Percentiles rank a stretch among this genome's conserved stretches.
phyloP scores from a whole-genome alignment of 75 land plant species.

The Chamaecyparis obtusa region DNA sequence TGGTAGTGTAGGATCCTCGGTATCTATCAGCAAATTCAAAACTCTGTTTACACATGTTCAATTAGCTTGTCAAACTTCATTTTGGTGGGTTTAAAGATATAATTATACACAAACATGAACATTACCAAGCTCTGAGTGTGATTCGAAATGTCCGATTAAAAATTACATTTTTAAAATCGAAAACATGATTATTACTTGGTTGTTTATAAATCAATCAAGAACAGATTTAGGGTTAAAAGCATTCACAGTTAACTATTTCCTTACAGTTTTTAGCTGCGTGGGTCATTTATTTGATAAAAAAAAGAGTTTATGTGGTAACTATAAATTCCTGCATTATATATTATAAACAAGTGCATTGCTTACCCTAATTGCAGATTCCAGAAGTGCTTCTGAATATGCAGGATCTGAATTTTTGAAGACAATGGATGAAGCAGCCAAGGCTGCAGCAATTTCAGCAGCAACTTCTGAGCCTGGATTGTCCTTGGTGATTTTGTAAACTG shows the following conservation, averaged over 20 bases:
- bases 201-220: too few species aligned
- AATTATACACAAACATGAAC: too few species aligned
- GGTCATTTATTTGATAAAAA: too few species aligned
- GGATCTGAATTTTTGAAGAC: background rate
- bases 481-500: slow-evolving; percentile 18
- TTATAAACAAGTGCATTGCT: background rate
- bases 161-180: too few species aligned
- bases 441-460: slow-evolving; percentile 80
- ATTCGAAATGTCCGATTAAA: too few species aligned
- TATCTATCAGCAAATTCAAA: slow-evolving; percentile 34
- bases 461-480: slow-evolving; percentile 63
- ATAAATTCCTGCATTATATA: too few species aligned
- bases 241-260: background rate
- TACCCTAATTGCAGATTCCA: background rate
- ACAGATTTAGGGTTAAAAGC: too few species aligned
- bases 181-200: too few species aligned
- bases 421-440: slow-evolving; percentile 70
- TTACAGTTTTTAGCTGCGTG: too few species aligned
- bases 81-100: too few species aligned
- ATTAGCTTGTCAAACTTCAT: slow-evolving; percentile 30
- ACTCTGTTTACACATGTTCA: slow-evolving; percentile 1
- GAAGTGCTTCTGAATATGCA: slow-evolving; percentile 14
- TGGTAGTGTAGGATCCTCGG: slow-evolving; percentile 23
- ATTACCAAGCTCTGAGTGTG: too few species aligned
- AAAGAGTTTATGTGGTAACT: too few species aligned